Evolutionary conservation across 768 basidiomycete genomes (phyloP), one percentile per base, ranked within the genome.

Genomic region (Pulveroboletus sp.): DNA sequence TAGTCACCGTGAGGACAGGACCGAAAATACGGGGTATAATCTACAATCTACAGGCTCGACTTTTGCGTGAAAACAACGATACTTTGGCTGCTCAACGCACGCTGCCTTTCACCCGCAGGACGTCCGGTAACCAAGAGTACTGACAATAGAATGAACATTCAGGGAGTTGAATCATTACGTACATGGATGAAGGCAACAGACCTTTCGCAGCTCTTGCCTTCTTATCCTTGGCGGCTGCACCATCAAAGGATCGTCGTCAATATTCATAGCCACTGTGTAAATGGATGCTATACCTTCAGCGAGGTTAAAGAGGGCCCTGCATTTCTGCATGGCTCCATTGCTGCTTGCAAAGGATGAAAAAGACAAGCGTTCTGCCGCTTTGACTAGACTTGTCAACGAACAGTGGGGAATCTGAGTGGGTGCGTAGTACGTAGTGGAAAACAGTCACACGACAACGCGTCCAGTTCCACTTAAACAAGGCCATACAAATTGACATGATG

Each of bases 101-200:
- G 55, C 86, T 90, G 57, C 89, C 87, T 74, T 91, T 83, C 54
- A 93, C 47, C 34, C 91, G 80, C 37, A 93, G 73, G 17, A 93
- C 88, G 67, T 93, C 92, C 2, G 91, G 89, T 12, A 93, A 72
- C 91, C 92, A 94, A 14, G 88, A 89, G 63, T 89, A 91, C 87
- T 89, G 50, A 17, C n/a, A 45, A 46, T 44, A 39, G 32, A 40
- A 12, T 26, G 13, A 8, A 36, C n/a, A 20, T 27, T n/a, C 12
- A 29, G 27, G 12, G 12, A 12, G 12, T 6, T 12, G 27, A 29
- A 12, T 12, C 27, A 29, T 27, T 37, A 30, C 17, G 31, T 32
- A 50, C 31, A 27, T 31, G 23, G 23, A 29, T 9, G 26, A 35
- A 49, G 35, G 7, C 31, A 31, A 35, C 47, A 39, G 34, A 77